Base-by-base conservation (phyloP, 1,284 basidiomycete genomes). In the Cryptococcus sp. region DNA sequence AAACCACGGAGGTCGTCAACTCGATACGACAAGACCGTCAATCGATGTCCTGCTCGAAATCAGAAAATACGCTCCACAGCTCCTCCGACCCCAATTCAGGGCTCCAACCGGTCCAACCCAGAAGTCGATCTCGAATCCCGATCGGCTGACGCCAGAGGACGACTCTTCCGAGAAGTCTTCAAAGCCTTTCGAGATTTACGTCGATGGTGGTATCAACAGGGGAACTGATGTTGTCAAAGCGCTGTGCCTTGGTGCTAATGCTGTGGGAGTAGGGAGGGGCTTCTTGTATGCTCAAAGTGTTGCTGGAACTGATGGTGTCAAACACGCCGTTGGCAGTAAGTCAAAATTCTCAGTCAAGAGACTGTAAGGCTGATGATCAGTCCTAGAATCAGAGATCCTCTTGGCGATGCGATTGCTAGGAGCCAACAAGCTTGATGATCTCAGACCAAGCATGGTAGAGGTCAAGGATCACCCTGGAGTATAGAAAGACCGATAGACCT, bases 151-250 rank as follows among this genome's bases (percentile, higher is more conserved):
- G 0, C 64, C 71, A 4, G 46, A 49, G 1, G 59, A 62, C 32
- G 10, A 10, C 3, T 40, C 52, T 4, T 34, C 19, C 21, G 55
- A 49, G 10, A 57, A 55, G 32, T 28, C 37, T 11, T 55, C 50
- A 18, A 53, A 57, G 50, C 43, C 48, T 4, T 73, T 74, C 24
- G 72, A 74, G 83, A 87, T 97, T 14, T 93, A 88, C 63, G 83
- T 94, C 52, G 92, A 97, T 69, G 92, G 92, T 14, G 92, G 91
- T 3, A 79, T 91, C 31, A 79, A 81, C 49, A 81, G 92, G 41
- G 92, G 92, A 21, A 91, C 88, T 80, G 91, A 93, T 71, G 85
- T 94, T 7, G 76, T 97, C 49, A 97, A 97, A 74, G 91, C 91
- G 0, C 75, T 97, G 2, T 93, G 90, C 60, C 78, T 97, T 23